Conservation (phyloP, 148 eudicot species). For the Spergularia marina region DNA sequence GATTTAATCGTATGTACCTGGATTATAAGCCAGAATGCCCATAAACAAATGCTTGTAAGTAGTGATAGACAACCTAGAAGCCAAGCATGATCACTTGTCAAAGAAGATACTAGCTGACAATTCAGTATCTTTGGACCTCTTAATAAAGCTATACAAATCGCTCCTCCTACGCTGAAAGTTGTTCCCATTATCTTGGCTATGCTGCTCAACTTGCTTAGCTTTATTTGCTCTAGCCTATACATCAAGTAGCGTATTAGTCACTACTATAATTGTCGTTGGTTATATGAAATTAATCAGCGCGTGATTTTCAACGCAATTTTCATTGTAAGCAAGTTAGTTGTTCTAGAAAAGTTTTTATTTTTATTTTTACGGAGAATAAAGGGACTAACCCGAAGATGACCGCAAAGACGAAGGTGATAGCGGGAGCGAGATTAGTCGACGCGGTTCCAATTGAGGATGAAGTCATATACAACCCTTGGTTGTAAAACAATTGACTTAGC, state of each 20-base stretch:
- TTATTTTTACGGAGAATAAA: background rate
- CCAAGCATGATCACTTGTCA: constrained; percentile 46
- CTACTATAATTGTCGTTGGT: too few species aligned
- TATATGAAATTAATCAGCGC: too few species aligned
- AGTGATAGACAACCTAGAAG: constrained; percentile 58
- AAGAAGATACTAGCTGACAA: constrained; percentile 23
- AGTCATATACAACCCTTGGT: constrained; percentile 61
- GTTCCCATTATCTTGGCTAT: constrained; percentile 74
- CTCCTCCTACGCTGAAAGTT: constrained; percentile 55
- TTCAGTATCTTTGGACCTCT: constrained; percentile 70
- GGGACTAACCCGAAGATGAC: constrained; percentile 38
- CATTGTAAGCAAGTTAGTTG: too few species aligned
- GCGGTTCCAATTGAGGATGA: constrained; percentile 64
- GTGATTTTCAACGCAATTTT: too few species aligned
- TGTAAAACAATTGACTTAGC: constrained; percentile 51
- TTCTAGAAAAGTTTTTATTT: too few species aligned
- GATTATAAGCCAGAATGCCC: constrained; percentile 80
- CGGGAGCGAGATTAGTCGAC: constrained; percentile 56
- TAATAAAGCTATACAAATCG: constrained; percentile 52
- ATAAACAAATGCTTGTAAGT: constrained; percentile 52
- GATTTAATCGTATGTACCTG: constrained; percentile 41
- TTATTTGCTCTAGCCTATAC: constrained; percentile 58
- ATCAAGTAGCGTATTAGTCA: background rate
- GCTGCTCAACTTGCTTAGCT: constrained; percentile 54
- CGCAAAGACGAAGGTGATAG: constrained; percentile 63